These are phyloP conservation scores for Baorangia bicolor DNA, from an alignment of 768 basidiomycete genomes.

Conservation along the genomic window DNA sequence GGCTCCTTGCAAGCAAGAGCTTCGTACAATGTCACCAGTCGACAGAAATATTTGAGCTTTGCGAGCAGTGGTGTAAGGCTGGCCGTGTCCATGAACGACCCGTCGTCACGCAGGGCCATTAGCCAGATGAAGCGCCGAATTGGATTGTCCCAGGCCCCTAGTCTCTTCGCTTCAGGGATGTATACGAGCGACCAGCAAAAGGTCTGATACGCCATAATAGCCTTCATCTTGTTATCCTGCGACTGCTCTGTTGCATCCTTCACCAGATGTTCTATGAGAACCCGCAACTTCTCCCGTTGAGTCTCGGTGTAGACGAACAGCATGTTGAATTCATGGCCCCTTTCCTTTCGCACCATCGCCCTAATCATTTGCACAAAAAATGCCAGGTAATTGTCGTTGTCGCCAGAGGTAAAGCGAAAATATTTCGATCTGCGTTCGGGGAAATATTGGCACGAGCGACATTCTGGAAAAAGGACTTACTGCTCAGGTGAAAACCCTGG, in stretches of 20 bases:
- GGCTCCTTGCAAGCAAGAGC: neutral
- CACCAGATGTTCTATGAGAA: neutral
- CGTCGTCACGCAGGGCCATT: neutral
- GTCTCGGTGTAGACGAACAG: neutral
- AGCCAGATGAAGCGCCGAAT: constrained; percentile 1
- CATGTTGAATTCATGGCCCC: neutral
- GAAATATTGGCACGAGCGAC: neutral
- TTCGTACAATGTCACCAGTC: neutral
- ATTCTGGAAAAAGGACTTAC: neutral
- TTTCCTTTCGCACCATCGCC: neutral
- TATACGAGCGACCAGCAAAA: neutral
- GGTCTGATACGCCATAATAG: neutral
- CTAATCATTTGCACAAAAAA: constrained; percentile 1
- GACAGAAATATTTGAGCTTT: constrained; percentile 8
- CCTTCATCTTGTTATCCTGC: neutral
- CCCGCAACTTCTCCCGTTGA: neutral
- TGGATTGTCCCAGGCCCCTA: neutral
- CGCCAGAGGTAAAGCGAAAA: neutral
- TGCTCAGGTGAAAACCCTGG: neutral
- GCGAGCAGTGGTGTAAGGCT: neutral
- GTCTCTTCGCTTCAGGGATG: neutral
- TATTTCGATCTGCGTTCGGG: neutral
- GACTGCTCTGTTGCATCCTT: neutral
- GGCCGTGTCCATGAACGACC: neutral
- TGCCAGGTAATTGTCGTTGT: neutral